Conservation (phyloP, 2,329 filamentous ascomycete genomes). For the Epichloe typhina region DNA sequence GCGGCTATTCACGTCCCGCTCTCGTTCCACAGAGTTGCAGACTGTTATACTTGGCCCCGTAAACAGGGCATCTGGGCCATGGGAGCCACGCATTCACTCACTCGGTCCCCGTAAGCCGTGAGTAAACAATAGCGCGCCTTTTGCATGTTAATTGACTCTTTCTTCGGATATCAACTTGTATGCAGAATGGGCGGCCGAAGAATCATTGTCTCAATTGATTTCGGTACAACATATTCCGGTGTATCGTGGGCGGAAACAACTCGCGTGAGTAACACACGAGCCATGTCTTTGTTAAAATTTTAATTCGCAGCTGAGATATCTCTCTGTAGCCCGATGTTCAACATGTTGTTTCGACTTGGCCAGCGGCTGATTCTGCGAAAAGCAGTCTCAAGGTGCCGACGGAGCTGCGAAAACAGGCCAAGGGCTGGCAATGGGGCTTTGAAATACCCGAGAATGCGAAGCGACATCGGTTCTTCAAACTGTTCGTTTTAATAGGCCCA, state of each 20-base stretch:
- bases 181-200: constrained; percentile 21
- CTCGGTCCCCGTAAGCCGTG: too few species aligned
- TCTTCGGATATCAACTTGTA: neutral
- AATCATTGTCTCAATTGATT: constrained; percentile 41
- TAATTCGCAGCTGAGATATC: too few species aligned
- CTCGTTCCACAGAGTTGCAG: too few species aligned
- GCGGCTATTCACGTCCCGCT: too few species aligned
- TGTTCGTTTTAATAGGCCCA: constrained; percentile 20
- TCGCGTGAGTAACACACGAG: constrained; percentile 15
- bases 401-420: constrained; percentile 28
- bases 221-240: constrained; percentile 43
- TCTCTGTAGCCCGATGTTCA: constrained; percentile 23
- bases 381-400: constrained; percentile 35
- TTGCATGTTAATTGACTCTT: too few species aligned
- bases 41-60: too few species aligned
- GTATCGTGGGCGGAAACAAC: constrained; percentile 37
- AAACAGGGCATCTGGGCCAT: too few species aligned
- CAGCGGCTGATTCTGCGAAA: constrained; percentile 19
- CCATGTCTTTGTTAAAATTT: too few species aligned
- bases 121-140: too few species aligned
- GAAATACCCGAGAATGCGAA: constrained; percentile 29
- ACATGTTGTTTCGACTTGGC: constrained; percentile 32
- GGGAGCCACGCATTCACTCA: too few species aligned
- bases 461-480: constrained; percentile 33
- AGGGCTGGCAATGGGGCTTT: constrained; percentile 36